Percentiles rank a stretch among this genome's conserved stretches.
Conservation (phyloP, 805 yeast species). For the Metschnikowia colocasiae region DNA sequence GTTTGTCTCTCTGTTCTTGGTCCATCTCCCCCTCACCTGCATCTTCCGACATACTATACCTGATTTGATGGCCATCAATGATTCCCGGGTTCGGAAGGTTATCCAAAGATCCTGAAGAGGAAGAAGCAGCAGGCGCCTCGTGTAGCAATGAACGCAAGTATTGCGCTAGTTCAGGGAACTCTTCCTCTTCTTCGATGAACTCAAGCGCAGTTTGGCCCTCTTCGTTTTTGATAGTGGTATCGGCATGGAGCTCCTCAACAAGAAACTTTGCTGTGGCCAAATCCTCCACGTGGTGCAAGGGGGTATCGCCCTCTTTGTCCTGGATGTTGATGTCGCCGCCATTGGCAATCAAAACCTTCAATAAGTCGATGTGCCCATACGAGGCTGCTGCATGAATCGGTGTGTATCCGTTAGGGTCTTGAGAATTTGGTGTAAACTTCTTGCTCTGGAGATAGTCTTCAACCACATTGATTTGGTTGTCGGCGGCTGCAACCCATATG, state of each 20-base stretch:
- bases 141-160: conserved; percentile 50
- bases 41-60: conserved; percentile 51
- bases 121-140: conserved; percentile 22
- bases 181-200: conserved; percentile 79
- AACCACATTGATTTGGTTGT: conserved; percentile 62
- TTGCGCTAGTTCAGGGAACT: conserved; percentile 70
- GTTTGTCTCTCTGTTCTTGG: conserved; percentile 54
- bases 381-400: conserved; percentile 98
- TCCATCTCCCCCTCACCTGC: conserved; percentile 39
- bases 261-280: conserved; percentile 59
- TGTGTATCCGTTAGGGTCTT: conserved; percentile 93
- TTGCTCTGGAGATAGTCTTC: conserved; percentile 51
- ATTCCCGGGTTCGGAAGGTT: conserved; percentile 37
- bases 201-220: conserved; percentile 76
- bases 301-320: conserved; percentile 92
- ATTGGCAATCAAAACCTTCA: conserved; percentile 49
- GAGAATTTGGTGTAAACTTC: conserved; percentile 58
- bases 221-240: conserved; percentile 55
- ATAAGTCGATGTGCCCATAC: conserved; percentile 73
- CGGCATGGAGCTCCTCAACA: conserved; percentile 66
- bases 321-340: conserved; percentile 81
- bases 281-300: conserved; percentile 86
- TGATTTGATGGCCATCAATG: conserved; percentile 48
- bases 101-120: conserved; percentile 15
- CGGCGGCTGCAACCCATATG: conserved; percentile 95